Evolutionary conservation across 2,329 filamentous ascomycete genomes (phyloP), one percentile per base, ranked within the genome.

Genomic region (Talaromyces verruculosus): DNA sequence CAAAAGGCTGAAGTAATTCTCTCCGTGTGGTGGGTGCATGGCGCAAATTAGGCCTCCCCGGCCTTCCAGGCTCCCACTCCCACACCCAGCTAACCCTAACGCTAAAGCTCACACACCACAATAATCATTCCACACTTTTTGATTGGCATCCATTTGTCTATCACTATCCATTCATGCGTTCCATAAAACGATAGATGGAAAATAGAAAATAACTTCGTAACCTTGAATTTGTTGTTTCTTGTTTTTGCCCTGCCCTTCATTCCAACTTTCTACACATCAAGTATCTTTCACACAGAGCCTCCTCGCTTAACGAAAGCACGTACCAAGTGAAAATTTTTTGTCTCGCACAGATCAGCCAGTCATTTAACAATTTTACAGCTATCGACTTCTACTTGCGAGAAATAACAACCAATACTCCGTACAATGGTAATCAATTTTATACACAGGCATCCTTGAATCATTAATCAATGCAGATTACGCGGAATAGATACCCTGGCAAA

Each of bases 321-420:
- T 64, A 64, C 62, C 62, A 64, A 33, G 62, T 58, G 41, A 43
- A 64, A 64, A 64, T 41, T 25, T 45, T 57, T 57, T 33, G 51
- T 45, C 39, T 63, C 51, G 62, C 62, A 64, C 62, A 64, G 62
- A 64, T 64, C 51, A 64, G n/a, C 41, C 41, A 61, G 59, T 51
- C 41, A 47, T 61, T 61, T 35, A 35, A 37, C 60, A 51, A 62
- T 37, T 39, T 62, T 62, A 62, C 60, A 41, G 60, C 60, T 53
- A 53, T 53, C 60, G 60, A 51, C 60, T 53, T n/a, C 37, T 13
- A 60, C 45, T 60, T 45, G 57, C 39, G 17, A 45, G 37, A 17
- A 28, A 59, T 58, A 43, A 43, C 57, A 41, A 22, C 57, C 57
- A 60, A 60, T 60, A 25, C 25, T 4, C 25, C 3, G 3, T 25